Conservation (phyloP, 2,329 filamentous ascomycete genomes). For the Talaromyces sp. region DNA sequence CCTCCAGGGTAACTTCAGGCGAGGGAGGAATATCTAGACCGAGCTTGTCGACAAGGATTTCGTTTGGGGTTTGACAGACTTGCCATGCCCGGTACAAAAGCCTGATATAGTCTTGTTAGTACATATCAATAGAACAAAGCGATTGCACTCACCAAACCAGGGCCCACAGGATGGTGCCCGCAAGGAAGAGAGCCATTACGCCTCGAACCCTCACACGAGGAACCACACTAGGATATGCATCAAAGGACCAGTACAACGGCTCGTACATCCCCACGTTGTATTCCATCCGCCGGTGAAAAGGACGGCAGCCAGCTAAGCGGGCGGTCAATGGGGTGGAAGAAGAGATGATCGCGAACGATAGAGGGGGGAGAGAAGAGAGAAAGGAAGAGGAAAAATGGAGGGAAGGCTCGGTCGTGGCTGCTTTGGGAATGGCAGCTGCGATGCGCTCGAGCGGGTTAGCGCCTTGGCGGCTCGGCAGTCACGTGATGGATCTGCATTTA, state of each 20-base stretch:
- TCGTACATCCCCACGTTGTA: conserved; percentile 47
- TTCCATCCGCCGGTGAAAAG: conserved; percentile 23
- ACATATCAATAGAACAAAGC: not conserved
- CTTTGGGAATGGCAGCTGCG: conserved; percentile 9
- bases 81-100: conserved; percentile 81
- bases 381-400: not conserved
- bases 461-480: conserved; percentile 2
- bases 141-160: conserved; percentile 46
- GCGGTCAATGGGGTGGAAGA: conserved; percentile 4
- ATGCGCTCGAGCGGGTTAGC: conserved; percentile 4
- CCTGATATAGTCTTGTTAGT: conserved; percentile 50
- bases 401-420: conserved; percentile 1
- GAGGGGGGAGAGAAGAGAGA: not conserved
- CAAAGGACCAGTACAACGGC: conserved; percentile 46
- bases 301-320: conserved; percentile 17
- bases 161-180: conserved; percentile 49
- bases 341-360: not conserved
- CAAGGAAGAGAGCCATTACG: conserved; percentile 51
- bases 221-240: conserved; percentile 48
- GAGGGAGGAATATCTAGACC: conserved; percentile 90
- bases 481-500: conserved; percentile 11
- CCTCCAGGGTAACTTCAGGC: conserved; percentile 85
- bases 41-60: conserved; percentile 84
- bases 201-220: conserved; percentile 49
- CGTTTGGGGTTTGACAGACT: conserved; percentile 85